Percentiles rank a stretch among this genome's conserved stretches.
phyloP scores from a whole-genome alignment of 768 basidiomycete species.

The Suillus tomentosus region DNA sequence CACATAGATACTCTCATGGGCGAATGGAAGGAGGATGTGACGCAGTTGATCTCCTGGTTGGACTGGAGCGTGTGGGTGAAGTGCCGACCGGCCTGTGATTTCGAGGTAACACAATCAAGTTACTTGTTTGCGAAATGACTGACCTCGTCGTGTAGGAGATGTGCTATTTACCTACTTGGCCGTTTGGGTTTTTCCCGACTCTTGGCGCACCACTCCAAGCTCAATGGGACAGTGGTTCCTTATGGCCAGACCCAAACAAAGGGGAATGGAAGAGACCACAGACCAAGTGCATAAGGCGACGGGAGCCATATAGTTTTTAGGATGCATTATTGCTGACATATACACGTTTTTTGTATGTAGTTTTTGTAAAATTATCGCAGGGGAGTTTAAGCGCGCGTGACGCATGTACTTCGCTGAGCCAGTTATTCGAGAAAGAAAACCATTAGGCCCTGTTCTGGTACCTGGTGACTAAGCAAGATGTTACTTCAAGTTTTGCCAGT shows the following conservation, averaged over 20 bases:
- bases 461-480: no score
- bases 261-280: conserved; percentile 28
- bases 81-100: conserved; percentile 19
- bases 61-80: conserved; percentile 27
- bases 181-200: conserved; percentile 9
- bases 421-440: no score
- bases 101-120: conserved; percentile 10
- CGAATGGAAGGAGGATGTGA: conserved; percentile 16
- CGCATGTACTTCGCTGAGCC: no score
- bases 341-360: not conserved
- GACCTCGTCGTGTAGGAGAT: conserved; percentile 20
- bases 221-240: not conserved
- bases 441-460: no score
- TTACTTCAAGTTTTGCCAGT: no score
- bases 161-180: conserved; percentile 31
- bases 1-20: conserved; percentile 9
- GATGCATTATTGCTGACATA: not conserved
- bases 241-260: not conserved
- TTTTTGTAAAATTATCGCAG: not conserved
- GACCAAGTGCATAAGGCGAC: conserved; percentile 22
- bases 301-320: conserved; percentile 15
- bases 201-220: not conserved
- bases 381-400: no score
- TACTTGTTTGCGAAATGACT: not conserved
- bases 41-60: conserved; percentile 21